phyloP scores from a whole-genome alignment of 345 rosid species.

The Clausena lansium region DNA sequence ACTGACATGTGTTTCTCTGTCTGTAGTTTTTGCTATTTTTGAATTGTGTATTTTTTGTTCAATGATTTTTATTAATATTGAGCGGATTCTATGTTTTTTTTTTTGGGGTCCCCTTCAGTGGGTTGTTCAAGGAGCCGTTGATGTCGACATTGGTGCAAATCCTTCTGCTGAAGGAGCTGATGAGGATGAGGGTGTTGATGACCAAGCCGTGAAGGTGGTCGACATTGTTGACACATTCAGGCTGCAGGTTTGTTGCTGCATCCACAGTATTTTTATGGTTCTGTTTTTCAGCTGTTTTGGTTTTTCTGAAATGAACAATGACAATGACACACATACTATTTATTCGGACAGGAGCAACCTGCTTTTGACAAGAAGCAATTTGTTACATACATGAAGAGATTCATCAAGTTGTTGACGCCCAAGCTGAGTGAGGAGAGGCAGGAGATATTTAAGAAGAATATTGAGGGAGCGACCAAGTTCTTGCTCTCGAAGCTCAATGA shows the following conservation, averaged over 20 bases:
- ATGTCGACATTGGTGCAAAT: conserved; percentile 91
- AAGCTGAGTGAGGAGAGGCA: conserved; percentile 56
- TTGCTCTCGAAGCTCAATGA: conserved; percentile 77
- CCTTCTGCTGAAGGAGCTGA: conserved; percentile 91
- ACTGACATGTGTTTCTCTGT: too few relatives aligned
- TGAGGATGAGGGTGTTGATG: conserved; percentile 92
- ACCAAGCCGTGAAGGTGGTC: conserved; percentile 75
- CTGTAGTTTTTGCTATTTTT: not conserved
- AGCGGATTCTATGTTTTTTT: not conserved
- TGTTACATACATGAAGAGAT: conserved; percentile 61
- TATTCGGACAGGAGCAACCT: conserved; percentile 79
- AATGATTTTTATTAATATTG: not conserved
- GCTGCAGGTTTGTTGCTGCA: conserved; percentile 64
- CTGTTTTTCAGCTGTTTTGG: not conserved
- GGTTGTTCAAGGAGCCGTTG: conserved; percentile 74
- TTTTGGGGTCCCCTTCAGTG: conserved; percentile 41
- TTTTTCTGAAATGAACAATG: not conserved
- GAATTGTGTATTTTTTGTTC: not conserved
- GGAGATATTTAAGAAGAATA: conserved; percentile 64
- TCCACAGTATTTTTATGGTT: not conserved
- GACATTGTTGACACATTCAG: conserved; percentile 98
- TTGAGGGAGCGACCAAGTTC: conserved; percentile 92
- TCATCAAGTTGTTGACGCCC: conserved; percentile 67
- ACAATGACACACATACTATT: not conserved
- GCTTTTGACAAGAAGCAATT: conserved; percentile 84